These are phyloP conservation scores for Fraxinus floribunda DNA, from an alignment of 305 asterid species.

Conservation along the genomic window DNA sequence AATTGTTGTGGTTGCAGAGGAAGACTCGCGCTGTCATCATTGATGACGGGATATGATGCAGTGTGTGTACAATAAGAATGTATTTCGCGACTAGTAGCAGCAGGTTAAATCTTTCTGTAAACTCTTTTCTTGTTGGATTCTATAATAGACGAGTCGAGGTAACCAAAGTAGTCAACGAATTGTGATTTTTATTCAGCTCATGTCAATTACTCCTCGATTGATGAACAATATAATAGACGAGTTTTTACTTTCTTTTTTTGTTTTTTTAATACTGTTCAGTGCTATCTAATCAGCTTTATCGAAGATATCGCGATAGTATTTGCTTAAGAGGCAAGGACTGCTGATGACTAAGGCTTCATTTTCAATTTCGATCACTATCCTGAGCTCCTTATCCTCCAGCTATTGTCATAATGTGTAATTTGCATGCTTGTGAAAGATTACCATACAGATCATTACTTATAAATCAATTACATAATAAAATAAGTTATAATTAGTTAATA, in stretches of 20 bases:
- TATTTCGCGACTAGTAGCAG: neutral
- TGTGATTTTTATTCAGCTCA: neutral
- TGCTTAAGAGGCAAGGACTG: neutral
- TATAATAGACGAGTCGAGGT: neutral
- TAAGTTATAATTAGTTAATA: neutral
- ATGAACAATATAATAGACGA: neutral
- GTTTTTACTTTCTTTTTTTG: neutral
- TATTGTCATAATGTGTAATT: neutral
- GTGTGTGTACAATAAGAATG: neutral
- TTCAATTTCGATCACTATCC: neutral
- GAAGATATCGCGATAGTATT: neutral
- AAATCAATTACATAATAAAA: neutral
- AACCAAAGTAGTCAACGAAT: neutral
- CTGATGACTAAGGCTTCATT: neutral
- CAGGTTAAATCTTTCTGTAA: neutral
- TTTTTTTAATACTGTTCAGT: neutral
- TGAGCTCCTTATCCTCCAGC: conserved; percentile 1
- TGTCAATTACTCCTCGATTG: neutral
- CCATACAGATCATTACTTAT: neutral
- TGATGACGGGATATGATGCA: neutral
- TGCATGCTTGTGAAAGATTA: neutral
- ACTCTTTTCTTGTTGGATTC: neutral
- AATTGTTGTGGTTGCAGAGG: neutral
- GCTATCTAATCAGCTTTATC: neutral
- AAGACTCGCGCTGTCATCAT: neutral